Conservation (phyloP, 2,329 filamentous ascomycete species). For the Didymella sp. region DNA sequence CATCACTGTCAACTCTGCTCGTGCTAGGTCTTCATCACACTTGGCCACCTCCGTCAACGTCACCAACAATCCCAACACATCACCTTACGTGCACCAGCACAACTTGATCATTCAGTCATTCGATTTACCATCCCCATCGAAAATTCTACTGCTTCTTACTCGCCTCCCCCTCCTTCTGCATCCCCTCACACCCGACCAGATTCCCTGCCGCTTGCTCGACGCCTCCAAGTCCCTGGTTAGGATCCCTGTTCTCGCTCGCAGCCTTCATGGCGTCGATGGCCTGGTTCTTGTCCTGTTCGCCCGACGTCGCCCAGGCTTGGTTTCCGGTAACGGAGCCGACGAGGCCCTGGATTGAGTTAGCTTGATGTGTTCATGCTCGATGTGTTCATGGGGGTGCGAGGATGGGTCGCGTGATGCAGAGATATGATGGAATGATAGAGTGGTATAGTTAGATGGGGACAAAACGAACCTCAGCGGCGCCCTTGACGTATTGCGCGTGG, state of each 20-base stretch:
- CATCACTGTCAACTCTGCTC: too few relatives aligned
- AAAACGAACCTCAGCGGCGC: conserved; percentile 62
- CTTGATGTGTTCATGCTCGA: too few relatives aligned
- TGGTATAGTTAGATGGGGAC: too few relatives aligned
- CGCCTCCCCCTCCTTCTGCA: conserved; percentile 58
- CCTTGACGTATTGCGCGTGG: conserved; percentile 73
- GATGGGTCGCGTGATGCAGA: background rate
- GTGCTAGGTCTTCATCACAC: too few relatives aligned
- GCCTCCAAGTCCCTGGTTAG: conserved; percentile 64
- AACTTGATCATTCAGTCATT: too few relatives aligned
- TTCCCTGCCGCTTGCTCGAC: conserved; percentile 70
- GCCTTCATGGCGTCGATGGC: conserved; percentile 69
- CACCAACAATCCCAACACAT: too few relatives aligned
- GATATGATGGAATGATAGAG: background rate
- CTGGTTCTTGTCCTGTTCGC: conserved; percentile 68
- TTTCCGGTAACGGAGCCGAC: conserved; percentile 69
- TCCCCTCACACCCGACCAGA: conserved; percentile 71
- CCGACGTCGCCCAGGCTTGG: conserved; percentile 68
- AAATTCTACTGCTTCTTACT: conserved; percentile 34
- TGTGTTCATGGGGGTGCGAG: background rate
- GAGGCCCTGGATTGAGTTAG: too few relatives aligned
- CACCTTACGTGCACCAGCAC: too few relatives aligned
- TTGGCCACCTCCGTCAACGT: too few relatives aligned
- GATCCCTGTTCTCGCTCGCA: conserved; percentile 64
- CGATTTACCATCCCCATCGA: too few relatives aligned